Evolutionary conservation across 345 rosid species (phyloP).

Genomic region (Arabidopsis suecica): DNA sequence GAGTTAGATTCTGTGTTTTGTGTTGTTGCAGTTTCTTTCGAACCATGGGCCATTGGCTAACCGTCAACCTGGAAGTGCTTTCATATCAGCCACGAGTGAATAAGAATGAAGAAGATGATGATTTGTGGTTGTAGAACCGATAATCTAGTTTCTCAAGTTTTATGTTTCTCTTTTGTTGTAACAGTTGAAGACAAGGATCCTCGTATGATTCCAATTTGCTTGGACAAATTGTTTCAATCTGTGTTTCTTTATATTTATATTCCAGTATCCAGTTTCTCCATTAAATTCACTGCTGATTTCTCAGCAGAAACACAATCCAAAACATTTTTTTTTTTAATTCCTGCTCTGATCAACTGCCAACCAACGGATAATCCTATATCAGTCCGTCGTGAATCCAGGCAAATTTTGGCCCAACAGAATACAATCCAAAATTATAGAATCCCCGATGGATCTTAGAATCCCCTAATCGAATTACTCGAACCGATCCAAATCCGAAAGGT

Average conservation of each 20-base stretch:
- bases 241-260: neutral
- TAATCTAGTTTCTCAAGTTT: constrained; percentile 15
- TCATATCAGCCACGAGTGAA: constrained; percentile 39
- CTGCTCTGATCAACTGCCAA: too few species aligned
- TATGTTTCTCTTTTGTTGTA: constrained; percentile 11
- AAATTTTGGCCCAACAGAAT: too few species aligned
- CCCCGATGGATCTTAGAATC: too few species aligned
- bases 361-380: too few species aligned
- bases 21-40: constrained; percentile 46
- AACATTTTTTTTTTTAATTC: too few species aligned
- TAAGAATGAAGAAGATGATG: constrained; percentile 32
- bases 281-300: neutral
- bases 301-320: neutral
- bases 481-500: too few species aligned
- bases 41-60: constrained; percentile 49
- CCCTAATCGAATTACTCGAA: too few species aligned
- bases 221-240: constrained; percentile 15
- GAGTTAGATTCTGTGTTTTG: neutral
- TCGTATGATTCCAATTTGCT: constrained; percentile 27
- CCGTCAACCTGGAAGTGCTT: constrained; percentile 56
- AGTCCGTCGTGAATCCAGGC: too few species aligned
- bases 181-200: constrained; percentile 22
- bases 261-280: neutral
- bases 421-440: too few species aligned
- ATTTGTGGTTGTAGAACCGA: constrained; percentile 34